Evolutionary conservation across 1,284 basidiomycete species (phyloP).

Genomic region (Mycosarcoma maydis): DNA sequence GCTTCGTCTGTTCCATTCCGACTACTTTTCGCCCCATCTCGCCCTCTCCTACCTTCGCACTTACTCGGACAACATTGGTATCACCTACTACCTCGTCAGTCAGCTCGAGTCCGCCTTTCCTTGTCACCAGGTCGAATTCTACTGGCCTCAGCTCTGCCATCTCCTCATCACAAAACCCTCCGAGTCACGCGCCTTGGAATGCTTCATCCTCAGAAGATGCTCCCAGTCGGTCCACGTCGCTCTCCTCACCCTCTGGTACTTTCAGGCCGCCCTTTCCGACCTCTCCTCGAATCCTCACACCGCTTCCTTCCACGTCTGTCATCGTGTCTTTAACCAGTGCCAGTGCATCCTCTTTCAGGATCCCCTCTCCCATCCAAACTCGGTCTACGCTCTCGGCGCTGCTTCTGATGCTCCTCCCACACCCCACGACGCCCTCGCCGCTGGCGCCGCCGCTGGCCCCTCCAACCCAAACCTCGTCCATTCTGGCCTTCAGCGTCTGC

Average conservation of each 20-base stretch:
- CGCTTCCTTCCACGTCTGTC: constrained; percentile 87
- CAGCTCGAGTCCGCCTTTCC: constrained; percentile 57
- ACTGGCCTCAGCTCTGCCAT: constrained; percentile 66
- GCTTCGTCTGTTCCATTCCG: constrained; percentile 64
- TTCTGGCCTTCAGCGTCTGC: constrained; percentile 12
- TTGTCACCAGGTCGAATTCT: constrained; percentile 61
- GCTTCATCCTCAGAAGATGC: constrained; percentile 61
- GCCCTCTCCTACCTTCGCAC: constrained; percentile 64
- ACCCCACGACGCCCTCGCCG: constrained; percentile 11
- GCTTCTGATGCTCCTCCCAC: constrained; percentile 8
- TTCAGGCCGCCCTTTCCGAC: constrained; percentile 64
- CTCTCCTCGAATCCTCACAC: constrained; percentile 71
- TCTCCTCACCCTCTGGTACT: constrained; percentile 64
- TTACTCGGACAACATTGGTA: constrained; percentile 65
- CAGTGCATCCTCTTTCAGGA: constrained; percentile 98
- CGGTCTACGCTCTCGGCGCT: constrained; percentile 29
- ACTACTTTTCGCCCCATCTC: constrained; percentile 65
- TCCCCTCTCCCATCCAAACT: constrained; percentile 60
- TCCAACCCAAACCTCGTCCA: constrained; percentile 34
- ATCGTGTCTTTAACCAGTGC: constrained; percentile 88
- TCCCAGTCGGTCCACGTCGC: constrained; percentile 64
- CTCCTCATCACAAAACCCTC: constrained; percentile 62
- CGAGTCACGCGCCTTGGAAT: constrained; percentile 62
- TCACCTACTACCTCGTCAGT: constrained; percentile 64
- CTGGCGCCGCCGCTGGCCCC: no score